These are phyloP conservation scores for Backusella westeae DNA, from an alignment of 192 early-diverging fungal species.

Conservation along the genomic window DNA sequence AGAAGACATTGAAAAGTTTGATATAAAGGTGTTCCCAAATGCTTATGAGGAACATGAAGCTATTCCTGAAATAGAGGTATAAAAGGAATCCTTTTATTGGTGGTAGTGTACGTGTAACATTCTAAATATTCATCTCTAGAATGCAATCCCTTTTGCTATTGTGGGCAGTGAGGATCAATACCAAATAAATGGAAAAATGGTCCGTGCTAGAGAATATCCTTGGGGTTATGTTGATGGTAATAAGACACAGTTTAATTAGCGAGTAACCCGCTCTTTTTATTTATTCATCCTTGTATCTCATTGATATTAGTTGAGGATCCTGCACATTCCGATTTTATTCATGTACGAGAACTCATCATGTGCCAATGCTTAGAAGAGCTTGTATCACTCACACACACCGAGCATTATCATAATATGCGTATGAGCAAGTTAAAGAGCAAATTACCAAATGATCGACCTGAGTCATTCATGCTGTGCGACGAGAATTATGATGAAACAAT, in stretches of 20 bases:
- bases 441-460: slow-evolving; percentile 59
- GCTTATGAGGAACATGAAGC: slow-evolving; percentile 65
- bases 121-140: slow-evolving; percentile 33
- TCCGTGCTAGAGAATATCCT: slow-evolving; percentile 71
- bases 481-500: slow-evolving; percentile 75
- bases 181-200: slow-evolving; percentile 54
- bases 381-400: slow-evolving; percentile 74
- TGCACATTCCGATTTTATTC: slow-evolving; percentile 89
- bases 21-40: slow-evolving; percentile 71
- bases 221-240: slow-evolving; percentile 81
- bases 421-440: slow-evolving; percentile 54
- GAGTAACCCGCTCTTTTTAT: neutral
- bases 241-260: neutral
- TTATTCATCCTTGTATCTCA: neutral
- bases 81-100: neutral
- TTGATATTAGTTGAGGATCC: slow-evolving; percentile 77
- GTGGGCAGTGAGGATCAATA: slow-evolving; percentile 76
- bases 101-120: neutral
- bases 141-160: slow-evolving; percentile 78
- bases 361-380: slow-evolving; percentile 70
- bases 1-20: slow-evolving; percentile 60
- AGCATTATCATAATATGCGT: slow-evolving; percentile 76
- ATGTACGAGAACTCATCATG: slow-evolving; percentile 80
- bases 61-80: slow-evolving; percentile 64
- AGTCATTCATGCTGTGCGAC: slow-evolving; percentile 78